phyloP scores from a whole-genome alignment of 2,329 filamentous ascomycete species.

The Bipolaris zeicola region DNA sequence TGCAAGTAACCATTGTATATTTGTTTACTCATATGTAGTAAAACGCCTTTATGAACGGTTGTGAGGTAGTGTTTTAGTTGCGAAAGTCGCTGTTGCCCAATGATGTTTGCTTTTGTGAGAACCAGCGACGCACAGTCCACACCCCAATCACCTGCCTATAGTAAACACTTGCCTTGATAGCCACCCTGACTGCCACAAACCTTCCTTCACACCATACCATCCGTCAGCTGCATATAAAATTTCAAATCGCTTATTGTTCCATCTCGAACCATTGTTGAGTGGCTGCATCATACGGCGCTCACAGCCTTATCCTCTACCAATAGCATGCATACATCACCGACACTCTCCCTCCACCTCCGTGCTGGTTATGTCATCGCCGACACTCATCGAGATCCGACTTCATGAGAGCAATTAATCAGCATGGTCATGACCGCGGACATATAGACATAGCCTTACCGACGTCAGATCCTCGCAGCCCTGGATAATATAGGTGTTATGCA shows the following conservation, averaged over 20 bases:
- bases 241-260: neutral
- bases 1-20: neutral
- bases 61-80: neutral
- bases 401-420: neutral
- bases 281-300: neutral
- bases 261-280: neutral
- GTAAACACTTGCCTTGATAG: too few relatives aligned
- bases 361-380: neutral
- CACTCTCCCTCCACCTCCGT: neutral
- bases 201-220: neutral
- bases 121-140: neutral
- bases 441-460: neutral
- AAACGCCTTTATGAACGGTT: neutral
- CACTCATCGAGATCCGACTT: constrained; percentile 2
- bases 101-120: neutral
- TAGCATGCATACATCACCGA: neutral
- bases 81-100: neutral
- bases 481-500: constrained; percentile 13
- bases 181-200: neutral
- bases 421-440: neutral
- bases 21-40: neutral
- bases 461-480: neutral
- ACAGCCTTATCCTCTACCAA: neutral
- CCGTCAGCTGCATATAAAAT: neutral
- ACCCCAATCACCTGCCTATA: neutral